Percentiles rank a stretch among this genome's conserved stretches.
Evolutionary conservation across 1,284 basidiomycete genomes (phyloP).

Genomic region (Ceratobasidium papillatum): DNA sequence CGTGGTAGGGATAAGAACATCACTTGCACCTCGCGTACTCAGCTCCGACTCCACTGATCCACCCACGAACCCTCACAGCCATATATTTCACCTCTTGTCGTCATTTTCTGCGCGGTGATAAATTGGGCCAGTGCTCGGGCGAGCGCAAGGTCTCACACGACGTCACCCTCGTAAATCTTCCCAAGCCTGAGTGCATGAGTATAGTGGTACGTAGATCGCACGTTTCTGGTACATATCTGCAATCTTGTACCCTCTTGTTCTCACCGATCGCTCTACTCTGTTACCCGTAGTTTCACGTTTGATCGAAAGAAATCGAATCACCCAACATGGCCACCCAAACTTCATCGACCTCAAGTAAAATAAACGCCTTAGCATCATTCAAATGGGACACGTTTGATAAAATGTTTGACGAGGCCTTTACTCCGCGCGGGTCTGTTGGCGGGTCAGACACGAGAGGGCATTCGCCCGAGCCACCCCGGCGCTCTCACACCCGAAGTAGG

Average conservation of each 20-base stretch:
- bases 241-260: constrained; percentile 2
- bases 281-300: background rate
- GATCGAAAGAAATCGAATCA: background rate
- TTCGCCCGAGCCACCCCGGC: background rate
- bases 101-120: background rate
- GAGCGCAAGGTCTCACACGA: background rate
- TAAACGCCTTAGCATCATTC: constrained; percentile 28
- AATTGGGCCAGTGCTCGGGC: background rate
- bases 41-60: constrained; percentile 22
- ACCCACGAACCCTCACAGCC: background rate
- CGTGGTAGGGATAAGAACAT: background rate
- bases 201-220: constrained; percentile 1
- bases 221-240: background rate
- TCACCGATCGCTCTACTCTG: constrained; percentile 5
- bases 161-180: background rate
- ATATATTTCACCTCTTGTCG: constrained; percentile 8
- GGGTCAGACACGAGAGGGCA: background rate
- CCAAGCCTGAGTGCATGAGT: background rate
- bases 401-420: constrained; percentile 37
- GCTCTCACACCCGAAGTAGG: constrained; percentile 16
- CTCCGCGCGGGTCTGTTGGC: constrained; percentile 25
- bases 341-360: constrained; percentile 3
- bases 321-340: constrained; percentile 11
- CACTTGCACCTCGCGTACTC: background rate
- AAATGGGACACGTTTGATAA: constrained; percentile 35